phyloP scores from a whole-genome alignment of 2,329 filamentous ascomycete species.

The Alternaria panax region DNA sequence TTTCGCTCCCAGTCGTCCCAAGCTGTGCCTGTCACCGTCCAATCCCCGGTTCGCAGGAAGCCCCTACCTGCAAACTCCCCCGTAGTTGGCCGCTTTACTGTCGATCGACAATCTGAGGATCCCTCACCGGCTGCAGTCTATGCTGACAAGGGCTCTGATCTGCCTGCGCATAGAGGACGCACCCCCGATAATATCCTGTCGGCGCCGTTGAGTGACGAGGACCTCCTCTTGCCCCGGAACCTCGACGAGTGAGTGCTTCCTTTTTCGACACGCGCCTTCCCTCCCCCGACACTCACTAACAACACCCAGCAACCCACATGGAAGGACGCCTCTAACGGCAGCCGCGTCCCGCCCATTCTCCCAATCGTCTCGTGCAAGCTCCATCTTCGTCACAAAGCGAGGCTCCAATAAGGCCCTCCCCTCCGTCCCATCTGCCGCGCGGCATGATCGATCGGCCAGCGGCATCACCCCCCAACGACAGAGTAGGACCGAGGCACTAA shows the following conservation, averaged over 20 bases:
- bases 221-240: constrained; percentile 46
- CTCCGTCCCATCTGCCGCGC: constrained; percentile 23
- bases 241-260: constrained; percentile 48
- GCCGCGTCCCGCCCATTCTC: constrained; percentile 32
- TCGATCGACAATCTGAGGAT: constrained; percentile 51
- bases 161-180: constrained; percentile 33
- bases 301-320: constrained; percentile 45
- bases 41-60: constrained; percentile 60
- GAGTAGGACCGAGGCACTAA: constrained; percentile 38
- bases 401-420: not conserved
- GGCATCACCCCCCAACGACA: constrained; percentile 40
- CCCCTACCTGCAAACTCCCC: constrained; percentile 62
- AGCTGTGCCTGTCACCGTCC: constrained; percentile 22
- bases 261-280: constrained; percentile 1
- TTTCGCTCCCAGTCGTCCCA: constrained; percentile 48
- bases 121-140: constrained; percentile 5
- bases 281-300: constrained; percentile 21
- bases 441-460: constrained; percentile 49
- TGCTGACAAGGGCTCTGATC: constrained; percentile 31
- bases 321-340: constrained; percentile 38
- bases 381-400: constrained; percentile 26
- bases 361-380: constrained; percentile 33
- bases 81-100: constrained; percentile 54
- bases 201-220: constrained; percentile 45
- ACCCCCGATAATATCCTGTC: constrained; percentile 36